Percentiles rank a stretch among this genome's conserved stretches.
These are phyloP conservation scores for Septoria linicola DNA, from an alignment of 2,329 filamentous ascomycete genomes.

Conservation along the genomic window DNA sequence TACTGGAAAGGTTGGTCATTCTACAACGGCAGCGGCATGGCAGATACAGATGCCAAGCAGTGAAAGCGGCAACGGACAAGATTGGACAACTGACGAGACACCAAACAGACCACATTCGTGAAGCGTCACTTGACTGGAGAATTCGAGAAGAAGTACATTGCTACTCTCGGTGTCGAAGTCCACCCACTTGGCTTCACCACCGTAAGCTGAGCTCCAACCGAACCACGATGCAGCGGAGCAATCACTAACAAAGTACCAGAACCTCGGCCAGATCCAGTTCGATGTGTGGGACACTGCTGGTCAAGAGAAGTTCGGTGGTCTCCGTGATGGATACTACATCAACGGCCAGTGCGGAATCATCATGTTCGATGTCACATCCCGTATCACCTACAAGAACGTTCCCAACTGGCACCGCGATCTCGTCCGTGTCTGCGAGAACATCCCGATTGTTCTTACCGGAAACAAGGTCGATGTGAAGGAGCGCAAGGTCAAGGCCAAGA, in stretches of 20 bases:
- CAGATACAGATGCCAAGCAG: background rate
- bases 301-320: conserved; percentile 99
- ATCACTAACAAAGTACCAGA: conserved; percentile 48
- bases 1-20: conserved; percentile 85
- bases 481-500: conserved; percentile 99
- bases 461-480: conserved; percentile 99
- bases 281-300: conserved; percentile 99
- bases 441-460: conserved; percentile 94
- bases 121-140: conserved; percentile 99
- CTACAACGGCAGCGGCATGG: background rate
- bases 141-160: conserved; percentile 99
- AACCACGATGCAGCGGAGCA: conserved; percentile 21
- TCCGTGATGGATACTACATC: conserved; percentile 99
- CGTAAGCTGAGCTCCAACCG: conserved; percentile 58
- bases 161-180: conserved; percentile 98
- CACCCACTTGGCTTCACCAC: conserved; percentile 97
- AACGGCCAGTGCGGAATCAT: conserved; percentile 99
- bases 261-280: conserved; percentile 95
- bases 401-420: conserved; percentile 99
- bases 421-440: conserved; percentile 98
- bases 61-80: background rate
- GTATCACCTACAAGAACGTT: conserved; percentile 99
- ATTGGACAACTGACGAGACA: conserved; percentile 1
- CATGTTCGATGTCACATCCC: conserved; percentile 99
- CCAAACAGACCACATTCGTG: conserved; percentile 90